A percentile compares a stretch with the other conserved stretches of the same genome.
phyloP scores from a whole-genome alignment of 2,329 filamentous ascomycete genomes.

The Botrytis elliptica region DNA sequence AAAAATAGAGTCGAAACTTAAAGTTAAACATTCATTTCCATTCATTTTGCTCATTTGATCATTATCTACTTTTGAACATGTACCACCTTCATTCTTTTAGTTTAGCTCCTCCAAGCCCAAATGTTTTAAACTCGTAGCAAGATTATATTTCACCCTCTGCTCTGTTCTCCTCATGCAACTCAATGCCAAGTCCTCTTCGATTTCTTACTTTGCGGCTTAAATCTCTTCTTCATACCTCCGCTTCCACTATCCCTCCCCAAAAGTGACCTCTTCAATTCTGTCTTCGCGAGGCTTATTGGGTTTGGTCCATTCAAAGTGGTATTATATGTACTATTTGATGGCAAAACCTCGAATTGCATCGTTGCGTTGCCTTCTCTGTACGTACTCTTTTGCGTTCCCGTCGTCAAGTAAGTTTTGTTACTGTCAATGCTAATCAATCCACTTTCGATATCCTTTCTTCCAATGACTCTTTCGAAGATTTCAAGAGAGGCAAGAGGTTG shows the following conservation, averaged over 20 bases:
- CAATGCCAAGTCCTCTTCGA: not conserved
- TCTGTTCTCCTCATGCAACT: not conserved
- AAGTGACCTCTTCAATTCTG: slow-evolving; percentile 19
- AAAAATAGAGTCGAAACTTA: not conserved
- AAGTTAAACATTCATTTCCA: not conserved
- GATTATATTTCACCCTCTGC: not conserved
- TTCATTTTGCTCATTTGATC: not conserved
- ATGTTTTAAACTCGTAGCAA: not conserved
- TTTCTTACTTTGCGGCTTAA: not conserved
- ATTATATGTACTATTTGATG: slow-evolving; percentile 49
- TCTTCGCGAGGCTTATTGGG: slow-evolving; percentile 8
- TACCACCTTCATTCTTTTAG: not conserved
- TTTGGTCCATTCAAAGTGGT: slow-evolving; percentile 45
- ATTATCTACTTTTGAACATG: not conserved
- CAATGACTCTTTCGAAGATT: slow-evolving; percentile 52
- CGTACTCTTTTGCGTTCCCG: slow-evolving; percentile 30
- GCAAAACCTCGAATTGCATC: slow-evolving; percentile 46
- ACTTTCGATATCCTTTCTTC: slow-evolving; percentile 48
- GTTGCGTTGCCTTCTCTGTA: slow-evolving; percentile 39
- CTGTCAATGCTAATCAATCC: slow-evolving; percentile 51
- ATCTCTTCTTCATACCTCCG: not conserved
- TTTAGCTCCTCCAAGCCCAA: not conserved
- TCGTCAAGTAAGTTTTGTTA: slow-evolving; percentile 24
- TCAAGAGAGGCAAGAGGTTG: slow-evolving; percentile 52
- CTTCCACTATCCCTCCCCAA: slow-evolving; percentile 7